Evolutionary conservation across 768 basidiomycete species (phyloP).

Genomic region (Trametes sanguinea): DNA sequence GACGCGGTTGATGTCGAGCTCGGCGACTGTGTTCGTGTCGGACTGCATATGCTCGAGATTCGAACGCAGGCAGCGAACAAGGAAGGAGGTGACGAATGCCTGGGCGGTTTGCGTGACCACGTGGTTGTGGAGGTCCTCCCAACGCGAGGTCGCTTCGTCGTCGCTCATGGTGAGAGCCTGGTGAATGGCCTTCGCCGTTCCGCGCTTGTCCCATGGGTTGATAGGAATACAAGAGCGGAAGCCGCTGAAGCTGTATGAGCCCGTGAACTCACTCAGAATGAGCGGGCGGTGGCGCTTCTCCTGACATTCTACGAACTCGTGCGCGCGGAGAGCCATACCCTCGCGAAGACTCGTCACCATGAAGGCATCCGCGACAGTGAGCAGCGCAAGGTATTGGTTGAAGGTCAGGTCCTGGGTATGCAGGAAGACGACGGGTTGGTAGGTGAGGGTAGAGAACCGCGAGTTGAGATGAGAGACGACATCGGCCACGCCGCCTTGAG

Average conservation of each 20-base stretch:
- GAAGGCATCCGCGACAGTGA: conserved; percentile 85
- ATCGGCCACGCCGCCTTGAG: conserved; percentile 73
- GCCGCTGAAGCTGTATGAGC: conserved; percentile 82
- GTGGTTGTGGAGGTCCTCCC: conserved; percentile 86
- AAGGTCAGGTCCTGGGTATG: conserved; percentile 86
- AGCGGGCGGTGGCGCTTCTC: conserved; percentile 67
- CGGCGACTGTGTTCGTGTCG: conserved; percentile 40
- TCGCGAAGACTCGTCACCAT: conserved; percentile 82
- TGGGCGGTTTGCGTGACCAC: conserved; percentile 88
- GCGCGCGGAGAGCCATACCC: conserved; percentile 83
- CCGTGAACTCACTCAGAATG: conserved; percentile 86
- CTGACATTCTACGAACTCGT: conserved; percentile 87
- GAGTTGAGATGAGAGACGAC: conserved; percentile 81
- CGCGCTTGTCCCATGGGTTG: conserved; percentile 84
- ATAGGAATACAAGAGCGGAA: conserved; percentile 85
- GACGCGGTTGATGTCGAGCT: conserved; percentile 50
- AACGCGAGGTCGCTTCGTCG: conserved; percentile 70
- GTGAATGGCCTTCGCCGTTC: conserved; percentile 80
- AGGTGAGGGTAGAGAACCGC: conserved; percentile 80
- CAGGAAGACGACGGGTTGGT: conserved; percentile 85
- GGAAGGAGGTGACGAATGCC: conserved; percentile 77
- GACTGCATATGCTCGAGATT: conserved; percentile 63
- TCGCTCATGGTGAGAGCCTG: conserved; percentile 78
- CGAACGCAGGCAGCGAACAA: conserved; percentile 71
- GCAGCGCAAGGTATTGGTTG: conserved; percentile 78